phyloP scores from a whole-genome alignment of 257 asterid species.

The Lycium ferocissimum region DNA sequence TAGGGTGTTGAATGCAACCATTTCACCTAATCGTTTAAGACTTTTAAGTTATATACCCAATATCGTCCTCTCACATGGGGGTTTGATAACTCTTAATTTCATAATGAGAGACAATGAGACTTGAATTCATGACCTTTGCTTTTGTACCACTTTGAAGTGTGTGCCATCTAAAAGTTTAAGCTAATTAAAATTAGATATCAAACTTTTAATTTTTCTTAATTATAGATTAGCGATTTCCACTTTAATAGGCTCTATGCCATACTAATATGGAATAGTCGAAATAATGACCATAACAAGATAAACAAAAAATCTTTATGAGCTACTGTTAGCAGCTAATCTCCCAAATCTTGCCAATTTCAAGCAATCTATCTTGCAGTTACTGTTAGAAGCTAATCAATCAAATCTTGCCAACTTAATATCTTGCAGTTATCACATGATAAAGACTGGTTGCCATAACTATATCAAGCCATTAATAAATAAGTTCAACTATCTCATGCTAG shows the following conservation, averaged over 20 bases:
- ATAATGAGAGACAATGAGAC: no score
- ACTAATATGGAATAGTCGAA: not conserved
- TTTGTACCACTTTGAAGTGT: no score
- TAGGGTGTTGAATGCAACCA: no score
- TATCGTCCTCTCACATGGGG: no score
- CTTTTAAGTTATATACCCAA: no score
- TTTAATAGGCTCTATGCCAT: no score
- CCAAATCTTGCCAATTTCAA: slow-evolving; percentile 8
- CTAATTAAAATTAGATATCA: not conserved
- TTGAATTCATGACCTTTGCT: no score
- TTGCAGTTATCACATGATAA: slow-evolving; percentile 25
- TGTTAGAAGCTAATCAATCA: no score
- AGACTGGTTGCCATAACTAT: slow-evolving; percentile 17
- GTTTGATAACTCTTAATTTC: no score
- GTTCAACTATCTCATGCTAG: slow-evolving; percentile 35
- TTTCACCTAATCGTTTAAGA: no score
- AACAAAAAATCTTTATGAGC: not conserved
- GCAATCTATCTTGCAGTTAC: not conserved
- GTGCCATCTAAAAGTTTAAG: not conserved
- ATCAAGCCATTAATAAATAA: slow-evolving; percentile 28
- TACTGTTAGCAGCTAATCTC: not conserved
- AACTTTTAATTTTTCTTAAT: not conserved
- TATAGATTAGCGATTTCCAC: not conserved
- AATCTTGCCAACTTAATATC: not conserved
- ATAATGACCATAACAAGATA: not conserved